Conservation (phyloP, 768 basidiomycete species). For the Russula sp. region DNA sequence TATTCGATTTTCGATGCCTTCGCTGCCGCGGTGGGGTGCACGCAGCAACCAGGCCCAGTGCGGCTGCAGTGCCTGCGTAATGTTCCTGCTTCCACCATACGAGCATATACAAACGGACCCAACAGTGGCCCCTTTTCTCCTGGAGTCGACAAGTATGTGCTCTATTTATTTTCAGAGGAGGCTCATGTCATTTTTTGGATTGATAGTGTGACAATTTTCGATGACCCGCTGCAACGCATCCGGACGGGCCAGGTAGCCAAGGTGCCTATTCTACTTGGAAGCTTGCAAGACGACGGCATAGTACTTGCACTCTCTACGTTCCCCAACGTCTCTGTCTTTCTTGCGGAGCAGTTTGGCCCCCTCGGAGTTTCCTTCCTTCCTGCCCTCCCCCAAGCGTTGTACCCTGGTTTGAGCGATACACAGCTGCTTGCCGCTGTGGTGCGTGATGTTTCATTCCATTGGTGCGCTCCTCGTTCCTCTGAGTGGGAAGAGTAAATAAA, state of each 20-base stretch:
- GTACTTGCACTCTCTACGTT: neutral
- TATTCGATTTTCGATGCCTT: constrained; percentile 6
- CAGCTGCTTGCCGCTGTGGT: neutral
- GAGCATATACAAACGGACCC: constrained; percentile 12
- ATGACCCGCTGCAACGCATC: constrained; percentile 10
- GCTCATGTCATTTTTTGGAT: neutral
- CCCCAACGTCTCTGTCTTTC: neutral
- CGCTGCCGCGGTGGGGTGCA: constrained; percentile 18
- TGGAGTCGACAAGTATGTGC: constrained; percentile 8
- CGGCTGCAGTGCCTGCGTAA: constrained; percentile 24
- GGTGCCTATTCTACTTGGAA: constrained; percentile 10
- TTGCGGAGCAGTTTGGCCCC: neutral
- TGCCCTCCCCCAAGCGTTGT: neutral
- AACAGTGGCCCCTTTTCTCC: neutral
- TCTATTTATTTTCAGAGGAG: neutral
- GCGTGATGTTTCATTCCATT: neutral
- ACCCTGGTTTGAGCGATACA: constrained; percentile 1
- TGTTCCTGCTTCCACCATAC: constrained; percentile 22
- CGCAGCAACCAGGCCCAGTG: constrained; percentile 19
- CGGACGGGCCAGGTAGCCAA: neutral
- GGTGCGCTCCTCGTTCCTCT: neutral
- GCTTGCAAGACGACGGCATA: constrained; percentile 7
- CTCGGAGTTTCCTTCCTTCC: neutral
- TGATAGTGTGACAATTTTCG: constrained; percentile 1
- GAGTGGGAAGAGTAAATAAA: too few relatives aligned